Evolutionary conservation across 2,329 filamentous ascomycete genomes (phyloP).

Genomic region (Epichloe scottii): DNA sequence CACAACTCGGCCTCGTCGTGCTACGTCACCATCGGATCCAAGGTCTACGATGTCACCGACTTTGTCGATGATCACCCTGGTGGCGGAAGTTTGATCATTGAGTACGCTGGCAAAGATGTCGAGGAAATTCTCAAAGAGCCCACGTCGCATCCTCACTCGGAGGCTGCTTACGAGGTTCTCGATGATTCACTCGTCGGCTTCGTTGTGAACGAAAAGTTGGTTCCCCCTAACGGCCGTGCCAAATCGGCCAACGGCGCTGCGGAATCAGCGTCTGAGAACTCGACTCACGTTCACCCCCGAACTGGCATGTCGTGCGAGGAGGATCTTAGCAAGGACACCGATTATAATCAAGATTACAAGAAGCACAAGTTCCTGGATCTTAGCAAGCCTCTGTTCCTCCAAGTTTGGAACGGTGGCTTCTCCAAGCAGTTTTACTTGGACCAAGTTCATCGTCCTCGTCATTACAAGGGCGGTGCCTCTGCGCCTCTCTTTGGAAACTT

Average conservation of each 20-base stretch:
- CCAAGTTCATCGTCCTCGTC: conserved; percentile 87
- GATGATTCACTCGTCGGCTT: conserved; percentile 81
- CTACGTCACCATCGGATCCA: conserved; percentile 80
- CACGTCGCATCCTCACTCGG: conserved; percentile 73
- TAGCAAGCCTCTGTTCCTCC: conserved; percentile 68
- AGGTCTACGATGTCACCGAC: conserved; percentile 89
- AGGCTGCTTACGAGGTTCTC: conserved; percentile 90
- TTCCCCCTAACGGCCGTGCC: conserved; percentile 13
- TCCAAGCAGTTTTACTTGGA: conserved; percentile 93
- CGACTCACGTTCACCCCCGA: conserved; percentile 35
- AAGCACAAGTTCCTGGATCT: conserved; percentile 91
- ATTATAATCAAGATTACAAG: conserved; percentile 63
- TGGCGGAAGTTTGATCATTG: conserved; percentile 74
- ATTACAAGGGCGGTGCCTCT: conserved; percentile 87
- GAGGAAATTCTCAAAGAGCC: conserved; percentile 70
- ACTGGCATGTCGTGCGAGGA: conserved; percentile 87
- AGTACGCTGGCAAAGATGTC: conserved; percentile 83
- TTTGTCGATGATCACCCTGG: conserved; percentile 88
- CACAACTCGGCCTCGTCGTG: conserved; percentile 75
- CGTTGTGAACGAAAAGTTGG: conserved; percentile 47
- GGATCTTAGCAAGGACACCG: conserved; percentile 78
- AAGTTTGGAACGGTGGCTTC: conserved; percentile 82
- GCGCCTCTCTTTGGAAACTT: conserved; percentile 96
- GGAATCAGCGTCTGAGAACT: conserved; percentile 15
- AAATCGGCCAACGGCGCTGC: conserved; percentile 17